A percentile compares a stretch with the other conserved stretches of the same genome.
These are phyloP conservation scores for Aspergillus sergii DNA, from an alignment of 2,329 filamentous ascomycete species.

Conservation along the genomic window DNA sequence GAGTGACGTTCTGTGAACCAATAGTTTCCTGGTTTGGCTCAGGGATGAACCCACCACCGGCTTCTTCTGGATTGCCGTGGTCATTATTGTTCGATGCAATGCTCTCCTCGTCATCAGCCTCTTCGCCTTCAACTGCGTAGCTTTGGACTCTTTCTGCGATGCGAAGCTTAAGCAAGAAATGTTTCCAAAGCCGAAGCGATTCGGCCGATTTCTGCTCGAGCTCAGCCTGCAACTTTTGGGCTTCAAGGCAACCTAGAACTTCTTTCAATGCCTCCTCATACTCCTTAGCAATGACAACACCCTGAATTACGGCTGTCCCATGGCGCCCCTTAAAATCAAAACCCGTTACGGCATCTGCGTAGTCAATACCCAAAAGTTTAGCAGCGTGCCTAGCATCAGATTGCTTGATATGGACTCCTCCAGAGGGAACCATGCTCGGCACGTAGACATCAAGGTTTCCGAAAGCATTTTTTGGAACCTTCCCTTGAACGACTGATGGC, in stretches of 20 bases:
- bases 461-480: conserved; percentile 65
- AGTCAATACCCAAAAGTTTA: conserved; percentile 76
- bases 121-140: conserved; percentile 46
- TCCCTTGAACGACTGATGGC: conserved; percentile 73
- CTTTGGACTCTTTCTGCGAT: conserved; percentile 74
- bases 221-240: conserved; percentile 66
- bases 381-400: conserved; percentile 70
- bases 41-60: conserved; percentile 44
- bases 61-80: conserved; percentile 25
- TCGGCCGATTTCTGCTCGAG: conserved; percentile 55
- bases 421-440: conserved; percentile 64
- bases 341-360: conserved; percentile 84
- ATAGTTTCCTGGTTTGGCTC: conserved; percentile 28
- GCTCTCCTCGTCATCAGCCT: conserved; percentile 40
- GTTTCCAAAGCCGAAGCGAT: conserved; percentile 60
- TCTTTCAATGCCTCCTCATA: conserved; percentile 71
- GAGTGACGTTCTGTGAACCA: neutral
- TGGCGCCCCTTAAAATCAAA: conserved; percentile 85
- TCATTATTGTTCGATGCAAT: conserved; percentile 35
- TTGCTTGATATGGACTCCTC: conserved; percentile 60
- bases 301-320: conserved; percentile 80
- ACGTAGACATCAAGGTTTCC: conserved; percentile 67
- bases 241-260: conserved; percentile 68
- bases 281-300: conserved; percentile 74
- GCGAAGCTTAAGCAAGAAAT: conserved; percentile 63